These are phyloP conservation scores for Geranomyces michiganensis DNA, from an alignment of 192 early-diverging fungal species.

Conservation along the genomic window DNA sequence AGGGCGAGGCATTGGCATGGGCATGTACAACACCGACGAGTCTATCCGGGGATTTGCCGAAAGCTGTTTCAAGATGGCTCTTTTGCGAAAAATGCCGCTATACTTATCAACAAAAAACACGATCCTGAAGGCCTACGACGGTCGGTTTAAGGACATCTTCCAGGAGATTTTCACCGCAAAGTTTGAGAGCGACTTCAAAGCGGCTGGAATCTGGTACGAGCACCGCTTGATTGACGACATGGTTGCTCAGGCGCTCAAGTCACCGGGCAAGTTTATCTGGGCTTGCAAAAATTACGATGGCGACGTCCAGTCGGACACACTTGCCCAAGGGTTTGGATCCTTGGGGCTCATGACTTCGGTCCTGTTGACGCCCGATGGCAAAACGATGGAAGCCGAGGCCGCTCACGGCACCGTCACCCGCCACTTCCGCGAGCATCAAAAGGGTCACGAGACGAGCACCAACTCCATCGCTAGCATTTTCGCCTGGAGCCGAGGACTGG, in stretches of 20 bases:
- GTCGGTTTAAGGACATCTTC: constrained; percentile 98
- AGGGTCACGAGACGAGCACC: constrained; percentile 89
- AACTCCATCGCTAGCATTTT: constrained; percentile 99
- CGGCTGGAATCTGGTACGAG: constrained; percentile 91
- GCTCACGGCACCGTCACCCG: constrained; percentile 98
- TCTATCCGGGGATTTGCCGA: constrained; percentile 96
- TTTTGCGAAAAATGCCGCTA: constrained; percentile 87
- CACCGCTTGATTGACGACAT: constrained; percentile 98
- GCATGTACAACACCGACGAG: constrained; percentile 91
- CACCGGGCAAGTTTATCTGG: constrained; percentile 90
- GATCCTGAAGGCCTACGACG: constrained; percentile 95
- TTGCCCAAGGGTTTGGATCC: constrained; percentile 94
- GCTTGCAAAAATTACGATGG: constrained; percentile 95
- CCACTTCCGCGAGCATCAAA: constrained; percentile 92
- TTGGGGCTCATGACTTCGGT: constrained; percentile 97
- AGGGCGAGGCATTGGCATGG: constrained; percentile 87
- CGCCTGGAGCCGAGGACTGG: constrained; percentile 86
- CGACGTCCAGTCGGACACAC: constrained; percentile 93
- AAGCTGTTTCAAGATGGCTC: constrained; percentile 90
- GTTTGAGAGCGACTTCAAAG: constrained; percentile 83
- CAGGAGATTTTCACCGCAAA: constrained; percentile 81
- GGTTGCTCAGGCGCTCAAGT: constrained; percentile 97
- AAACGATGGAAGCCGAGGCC: constrained; percentile 92
- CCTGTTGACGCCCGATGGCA: constrained; percentile 88
- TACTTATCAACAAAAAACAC: constrained; percentile 98